phyloP scores from a whole-genome alignment of 192 early-diverging fungal genomes.

The Entomortierella chlamydospora region DNA sequence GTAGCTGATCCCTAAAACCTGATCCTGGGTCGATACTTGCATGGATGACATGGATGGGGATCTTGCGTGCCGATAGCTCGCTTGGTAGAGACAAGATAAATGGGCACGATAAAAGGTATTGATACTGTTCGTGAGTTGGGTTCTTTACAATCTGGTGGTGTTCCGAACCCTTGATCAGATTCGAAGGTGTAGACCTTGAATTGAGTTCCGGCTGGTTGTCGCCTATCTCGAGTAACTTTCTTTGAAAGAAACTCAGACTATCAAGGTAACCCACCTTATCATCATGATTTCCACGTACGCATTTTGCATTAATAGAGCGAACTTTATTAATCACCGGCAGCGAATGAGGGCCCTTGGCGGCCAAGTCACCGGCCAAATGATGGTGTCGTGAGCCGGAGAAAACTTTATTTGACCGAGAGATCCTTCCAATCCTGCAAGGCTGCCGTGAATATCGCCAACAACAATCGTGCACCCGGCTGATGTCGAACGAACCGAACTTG shows the following conservation, averaged over 20 bases:
- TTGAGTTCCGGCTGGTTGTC: no score
- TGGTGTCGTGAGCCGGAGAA: conserved; percentile 55
- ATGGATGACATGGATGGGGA: conserved; percentile 35
- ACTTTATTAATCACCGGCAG: conserved; percentile 66
- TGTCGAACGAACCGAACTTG: background rate
- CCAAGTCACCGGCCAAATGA: conserved; percentile 78
- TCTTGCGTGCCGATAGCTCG: conserved; percentile 9
- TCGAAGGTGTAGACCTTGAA: conserved; percentile 7
- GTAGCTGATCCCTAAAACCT: background rate
- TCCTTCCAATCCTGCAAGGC: conserved; percentile 61
- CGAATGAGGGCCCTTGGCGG: conserved; percentile 72
- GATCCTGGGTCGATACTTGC: conserved; percentile 20
- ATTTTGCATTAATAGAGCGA: conserved; percentile 57
- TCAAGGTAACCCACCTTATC: conserved; percentile 69
- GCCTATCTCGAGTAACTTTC: background rate
- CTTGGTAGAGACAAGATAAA: conserved; percentile 28
- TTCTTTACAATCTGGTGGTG: conserved; percentile 26
- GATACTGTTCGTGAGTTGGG: conserved; percentile 25
- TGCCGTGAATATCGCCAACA: conserved; percentile 80
- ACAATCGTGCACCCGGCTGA: conserved; percentile 55
- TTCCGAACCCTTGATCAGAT: conserved; percentile 32
- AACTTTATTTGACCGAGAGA: conserved; percentile 61
- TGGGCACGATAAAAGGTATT: conserved; percentile 45
- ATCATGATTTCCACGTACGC: conserved; percentile 83
- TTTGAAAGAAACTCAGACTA: conserved; percentile 18